Conservation (phyloP, 257 asterid species). For the Thymus mandschuricus region DNA sequence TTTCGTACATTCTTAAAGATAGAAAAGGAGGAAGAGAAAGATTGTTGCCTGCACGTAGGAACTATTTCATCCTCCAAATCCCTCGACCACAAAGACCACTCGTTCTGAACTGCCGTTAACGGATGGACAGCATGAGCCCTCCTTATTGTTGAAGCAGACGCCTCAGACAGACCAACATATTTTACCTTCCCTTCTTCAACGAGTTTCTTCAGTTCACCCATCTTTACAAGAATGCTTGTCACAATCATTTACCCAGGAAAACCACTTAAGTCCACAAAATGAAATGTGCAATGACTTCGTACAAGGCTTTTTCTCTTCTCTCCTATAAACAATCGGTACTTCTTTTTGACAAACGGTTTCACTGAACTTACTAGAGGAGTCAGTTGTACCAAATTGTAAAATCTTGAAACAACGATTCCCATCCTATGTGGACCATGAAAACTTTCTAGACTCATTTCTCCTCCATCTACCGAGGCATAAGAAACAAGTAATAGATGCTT, state of each 20-base stretch:
- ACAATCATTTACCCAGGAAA: background rate
- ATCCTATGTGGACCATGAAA: background rate
- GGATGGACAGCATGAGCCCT: conserved; percentile 87
- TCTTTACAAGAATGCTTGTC: conserved; percentile 39
- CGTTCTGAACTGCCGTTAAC: conserved; percentile 65
- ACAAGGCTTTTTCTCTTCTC: background rate
- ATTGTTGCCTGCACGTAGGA: conserved; percentile 63
- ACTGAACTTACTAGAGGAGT: background rate
- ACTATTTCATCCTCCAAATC: conserved; percentile 66
- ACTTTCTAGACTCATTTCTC: background rate
- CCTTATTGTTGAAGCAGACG: conserved; percentile 70
- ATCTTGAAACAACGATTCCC: background rate
- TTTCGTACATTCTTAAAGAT: background rate
- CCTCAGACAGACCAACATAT: conserved; percentile 77
- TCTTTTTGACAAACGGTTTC: background rate
- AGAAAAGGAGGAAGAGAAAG: background rate
- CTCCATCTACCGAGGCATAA: background rate
- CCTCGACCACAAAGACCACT: conserved; percentile 80
- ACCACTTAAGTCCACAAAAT: background rate
- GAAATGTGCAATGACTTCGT: background rate
- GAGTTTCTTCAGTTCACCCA: conserved; percentile 76
- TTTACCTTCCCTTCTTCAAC: conserved; percentile 80
- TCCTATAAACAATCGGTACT: background rate
- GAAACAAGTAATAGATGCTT: background rate
- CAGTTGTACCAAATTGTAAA: background rate